These are phyloP conservation scores for Crithidia acanthocephali DNA, from an alignment of 208 protist species.

Conservation along the genomic window DNA sequence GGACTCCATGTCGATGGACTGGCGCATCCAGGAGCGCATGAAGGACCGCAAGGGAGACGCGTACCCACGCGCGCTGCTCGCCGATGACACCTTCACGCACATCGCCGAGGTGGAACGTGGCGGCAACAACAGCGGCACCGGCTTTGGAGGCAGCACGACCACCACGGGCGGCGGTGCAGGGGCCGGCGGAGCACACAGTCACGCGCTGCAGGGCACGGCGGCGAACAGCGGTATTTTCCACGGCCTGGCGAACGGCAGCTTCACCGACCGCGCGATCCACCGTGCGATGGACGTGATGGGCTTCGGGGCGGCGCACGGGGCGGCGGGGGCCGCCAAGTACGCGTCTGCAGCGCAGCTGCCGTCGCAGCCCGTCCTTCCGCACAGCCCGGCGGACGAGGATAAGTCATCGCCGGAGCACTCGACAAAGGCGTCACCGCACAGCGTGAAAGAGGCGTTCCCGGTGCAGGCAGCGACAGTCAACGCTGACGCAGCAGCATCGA, in stretches of 20 bases:
- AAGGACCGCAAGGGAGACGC: not conserved
- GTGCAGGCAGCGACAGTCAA: not conserved
- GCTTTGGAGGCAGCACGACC: not conserved
- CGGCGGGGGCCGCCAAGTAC: not conserved
- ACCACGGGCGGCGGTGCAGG: not conserved
- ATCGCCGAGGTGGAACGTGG: slow-evolving; percentile 36
- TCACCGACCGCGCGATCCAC: slow-evolving; percentile 1
- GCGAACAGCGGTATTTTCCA: not conserved
- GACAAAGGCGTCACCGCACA: not conserved
- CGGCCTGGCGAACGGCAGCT: not conserved
- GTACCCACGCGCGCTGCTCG: slow-evolving; percentile 18
- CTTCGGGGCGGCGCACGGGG: not conserved
- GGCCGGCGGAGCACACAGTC: not conserved
- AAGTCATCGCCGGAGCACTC: slow-evolving; percentile 6
- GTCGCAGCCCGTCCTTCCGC: slow-evolving; percentile 2
- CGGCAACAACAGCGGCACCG: not conserved
- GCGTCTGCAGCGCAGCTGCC: not conserved
- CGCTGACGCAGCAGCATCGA: not conserved
- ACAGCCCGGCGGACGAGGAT: slow-evolving; percentile 1
- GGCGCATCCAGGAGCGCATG: slow-evolving; percentile 26
- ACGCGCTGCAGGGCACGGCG: not conserved
- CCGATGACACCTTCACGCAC: slow-evolving; percentile 55
- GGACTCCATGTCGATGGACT: slow-evolving; percentile 1
- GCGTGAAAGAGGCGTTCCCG: not conserved
- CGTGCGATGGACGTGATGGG: slow-evolving; percentile 11